Conservation (phyloP, 768 basidiomycete genomes). For the Dacryopinax primogenitus region DNA sequence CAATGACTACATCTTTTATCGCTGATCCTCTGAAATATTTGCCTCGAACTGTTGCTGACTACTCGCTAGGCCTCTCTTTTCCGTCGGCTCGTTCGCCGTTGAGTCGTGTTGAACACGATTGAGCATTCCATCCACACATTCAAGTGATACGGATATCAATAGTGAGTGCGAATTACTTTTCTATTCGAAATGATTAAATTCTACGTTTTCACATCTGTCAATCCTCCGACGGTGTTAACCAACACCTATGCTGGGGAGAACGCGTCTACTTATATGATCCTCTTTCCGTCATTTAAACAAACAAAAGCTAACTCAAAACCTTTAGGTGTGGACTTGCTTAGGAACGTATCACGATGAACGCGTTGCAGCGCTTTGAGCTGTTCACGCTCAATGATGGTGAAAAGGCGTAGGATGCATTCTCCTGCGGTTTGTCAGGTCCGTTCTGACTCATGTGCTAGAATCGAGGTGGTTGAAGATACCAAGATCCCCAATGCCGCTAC, state of each 20-base stretch:
- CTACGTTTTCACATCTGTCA: constrained; percentile 37
- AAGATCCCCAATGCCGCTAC: constrained; percentile 97
- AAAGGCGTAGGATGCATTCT: constrained; percentile 46
- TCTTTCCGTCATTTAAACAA: background rate
- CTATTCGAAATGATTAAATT: constrained; percentile 27
- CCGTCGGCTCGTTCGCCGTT: background rate
- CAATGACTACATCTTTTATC: constrained; percentile 39
- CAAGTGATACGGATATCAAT: background rate
- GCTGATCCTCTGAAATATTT: constrained; percentile 28
- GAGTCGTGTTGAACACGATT: background rate
- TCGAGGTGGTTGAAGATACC: constrained; percentile 86
- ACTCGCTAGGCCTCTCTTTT: background rate
- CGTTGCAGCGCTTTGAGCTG: constrained; percentile 82
- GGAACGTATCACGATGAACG: constrained; percentile 55
- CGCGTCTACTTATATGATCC: constrained; percentile 13
- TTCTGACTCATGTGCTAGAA: constrained; percentile 34
- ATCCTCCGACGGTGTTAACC: constrained; percentile 35
- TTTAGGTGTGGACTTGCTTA: background rate
- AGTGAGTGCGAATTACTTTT: background rate
- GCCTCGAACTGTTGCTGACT: background rate
- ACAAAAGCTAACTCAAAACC: background rate
- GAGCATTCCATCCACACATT: no score
- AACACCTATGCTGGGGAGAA: constrained; percentile 10
- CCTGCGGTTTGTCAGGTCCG: constrained; percentile 13
- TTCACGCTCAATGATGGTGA: constrained; percentile 89